These are phyloP conservation scores for Chenopodium album DNA, from an alignment of 148 eudicot species.

Conservation along the genomic window DNA sequence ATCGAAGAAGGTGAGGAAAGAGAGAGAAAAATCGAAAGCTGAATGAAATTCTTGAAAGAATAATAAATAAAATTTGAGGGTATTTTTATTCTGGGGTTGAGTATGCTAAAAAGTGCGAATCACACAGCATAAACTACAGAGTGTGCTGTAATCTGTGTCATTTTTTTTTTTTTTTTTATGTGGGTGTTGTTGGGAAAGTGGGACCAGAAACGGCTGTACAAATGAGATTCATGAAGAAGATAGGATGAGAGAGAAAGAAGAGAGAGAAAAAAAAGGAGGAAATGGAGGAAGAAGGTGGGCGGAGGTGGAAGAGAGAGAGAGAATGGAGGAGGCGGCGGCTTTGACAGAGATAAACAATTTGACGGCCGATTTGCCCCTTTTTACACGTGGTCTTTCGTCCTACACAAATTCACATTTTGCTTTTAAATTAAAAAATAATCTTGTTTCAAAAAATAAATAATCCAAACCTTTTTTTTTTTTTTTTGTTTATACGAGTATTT, in stretches of 20 bases:
- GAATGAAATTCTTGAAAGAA: neutral
- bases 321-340: constrained; percentile 6
- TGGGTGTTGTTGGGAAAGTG: neutral
- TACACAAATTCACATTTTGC: neutral
- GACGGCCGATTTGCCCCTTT: constrained; percentile 19
- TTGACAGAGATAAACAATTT: neutral
- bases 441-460: too few relatives aligned
- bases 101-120: constrained; percentile 18
- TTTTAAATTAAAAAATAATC: too few relatives aligned
- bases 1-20: constrained; percentile 12
- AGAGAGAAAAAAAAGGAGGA: neutral
- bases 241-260: neutral
- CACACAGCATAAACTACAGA: constrained; percentile 11
- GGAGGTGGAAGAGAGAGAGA: neutral
- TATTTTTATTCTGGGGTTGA: neutral
- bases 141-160: neutral
- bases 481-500: neutral
- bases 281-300: neutral
- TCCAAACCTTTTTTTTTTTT: too few relatives aligned
- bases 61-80: neutral
- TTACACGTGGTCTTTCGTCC: constrained; percentile 15
- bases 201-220: constrained; percentile 1
- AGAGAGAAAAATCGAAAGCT: neutral
- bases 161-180: neutral
- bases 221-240: too few relatives aligned